Base-by-base conservation (phyloP, 768 basidiomycete species). In the Megacollybia marginata region DNA sequence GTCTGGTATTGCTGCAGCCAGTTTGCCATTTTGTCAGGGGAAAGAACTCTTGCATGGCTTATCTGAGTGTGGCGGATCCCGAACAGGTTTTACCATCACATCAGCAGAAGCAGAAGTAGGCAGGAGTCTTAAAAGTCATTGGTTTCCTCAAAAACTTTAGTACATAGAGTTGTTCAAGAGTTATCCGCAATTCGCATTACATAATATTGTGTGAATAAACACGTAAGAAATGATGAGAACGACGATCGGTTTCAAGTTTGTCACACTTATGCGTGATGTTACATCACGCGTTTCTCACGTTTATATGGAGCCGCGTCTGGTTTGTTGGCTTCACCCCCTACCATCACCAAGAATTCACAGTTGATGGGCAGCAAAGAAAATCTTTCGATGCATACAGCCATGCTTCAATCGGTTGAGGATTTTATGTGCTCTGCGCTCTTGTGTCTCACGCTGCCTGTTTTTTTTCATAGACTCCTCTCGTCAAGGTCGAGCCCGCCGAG, bases 51-150 rank as follows among this genome's bases (percentile, higher is more conserved):
- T 84, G 31, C 57, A 70, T 51, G 77, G 77, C 5, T 57, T 69
- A 4, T 49, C 62, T 15, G 50, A 57, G 28, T 33, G 23, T 6
- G 23, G 23, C 51, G 34, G 52, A 46, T 53, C 10, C 34, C 40
- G 40, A 13, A 9, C n/a, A n/a, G 31, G 20, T 43, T 35, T 52
- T n/a, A 65, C 64, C 34, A 53, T 78, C 19, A 64, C 69, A 15
- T 62, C 61, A n/a, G 77, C 70, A 6, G 87, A 88, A 62, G 70
- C 68, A 45, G 81, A 84, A 60, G 85, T 88, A 8, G 83, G 73
- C 11, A 75, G 65, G 49, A 62, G 56, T 44, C 60, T 88, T 53
- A 74, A 66, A 47, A 72, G 69, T 23, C 85, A 89, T 59, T 89
- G 87, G 87, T 66, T 72, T 20, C 86, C 82, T 0, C 77, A 82